These are phyloP conservation scores for Omphalea diandra DNA, from an alignment of 441 rosid species.

Conservation along the genomic window DNA sequence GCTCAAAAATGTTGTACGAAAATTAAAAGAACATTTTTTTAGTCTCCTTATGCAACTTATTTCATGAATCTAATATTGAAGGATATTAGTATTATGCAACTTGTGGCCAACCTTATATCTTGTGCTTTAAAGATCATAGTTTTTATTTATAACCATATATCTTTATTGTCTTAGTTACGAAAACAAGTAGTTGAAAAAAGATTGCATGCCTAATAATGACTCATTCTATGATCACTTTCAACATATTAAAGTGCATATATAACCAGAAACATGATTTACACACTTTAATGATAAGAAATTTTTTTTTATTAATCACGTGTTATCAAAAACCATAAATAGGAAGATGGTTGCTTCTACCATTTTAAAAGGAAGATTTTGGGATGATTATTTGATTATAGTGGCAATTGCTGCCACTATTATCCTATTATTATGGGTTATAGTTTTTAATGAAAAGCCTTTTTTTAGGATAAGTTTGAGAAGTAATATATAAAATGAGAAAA, in stretches of 20 bases:
- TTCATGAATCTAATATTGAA: neutral
- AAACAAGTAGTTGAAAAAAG: neutral
- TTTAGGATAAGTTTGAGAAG: neutral
- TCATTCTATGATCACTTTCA: neutral
- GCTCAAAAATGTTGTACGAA: neutral
- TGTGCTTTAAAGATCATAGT: neutral
- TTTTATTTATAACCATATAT: neutral
- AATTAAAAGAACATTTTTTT: neutral
- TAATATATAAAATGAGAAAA: neutral
- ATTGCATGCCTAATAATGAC: neutral
- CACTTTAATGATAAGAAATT: neutral
- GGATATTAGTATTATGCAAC: neutral
- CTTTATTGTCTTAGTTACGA: neutral
- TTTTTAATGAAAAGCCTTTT: constrained; percentile 4
- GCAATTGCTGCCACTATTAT: neutral
- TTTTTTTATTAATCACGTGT: neutral
- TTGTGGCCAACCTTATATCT: neutral
- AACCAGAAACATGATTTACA: constrained; percentile 6
- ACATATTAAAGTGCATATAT: neutral
- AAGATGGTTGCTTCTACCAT: neutral
- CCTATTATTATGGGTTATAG: neutral
- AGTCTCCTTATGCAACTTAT: constrained; percentile 5
- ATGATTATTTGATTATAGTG: neutral
- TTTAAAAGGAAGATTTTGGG: neutral
- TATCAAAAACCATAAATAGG: neutral